Conservation (phyloP, 2,329 filamentous ascomycete species). For the Colletotrichum cereale region DNA sequence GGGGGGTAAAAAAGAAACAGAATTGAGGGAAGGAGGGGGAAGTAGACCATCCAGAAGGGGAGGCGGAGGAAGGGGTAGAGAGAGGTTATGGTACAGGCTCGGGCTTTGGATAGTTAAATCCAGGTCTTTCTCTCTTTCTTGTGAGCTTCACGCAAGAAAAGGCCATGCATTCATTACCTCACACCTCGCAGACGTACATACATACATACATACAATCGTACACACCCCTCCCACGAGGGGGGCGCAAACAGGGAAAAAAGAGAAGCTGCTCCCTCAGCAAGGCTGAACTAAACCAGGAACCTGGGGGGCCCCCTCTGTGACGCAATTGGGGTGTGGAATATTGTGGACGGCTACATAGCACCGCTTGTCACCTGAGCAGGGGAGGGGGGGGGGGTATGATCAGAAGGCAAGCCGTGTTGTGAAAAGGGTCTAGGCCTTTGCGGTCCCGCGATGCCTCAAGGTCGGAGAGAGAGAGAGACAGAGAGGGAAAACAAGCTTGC, state of each 20-base stretch:
- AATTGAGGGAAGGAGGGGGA: background rate
- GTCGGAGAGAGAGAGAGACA: background rate
- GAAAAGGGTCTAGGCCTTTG: background rate
- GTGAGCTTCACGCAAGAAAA: background rate
- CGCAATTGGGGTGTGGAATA: constrained; percentile 34
- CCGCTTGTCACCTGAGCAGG: background rate
- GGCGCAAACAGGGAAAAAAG: background rate
- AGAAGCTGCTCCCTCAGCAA: background rate
- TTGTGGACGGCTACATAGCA: constrained; percentile 3
- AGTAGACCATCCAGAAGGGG: background rate
- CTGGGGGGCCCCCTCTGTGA: constrained; percentile 21
- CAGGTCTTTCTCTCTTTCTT: background rate
- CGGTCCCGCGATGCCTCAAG: background rate
- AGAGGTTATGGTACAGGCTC: constrained; percentile 1
- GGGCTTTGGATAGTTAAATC: background rate
- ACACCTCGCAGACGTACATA: too few species aligned
- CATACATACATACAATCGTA: too few species aligned
- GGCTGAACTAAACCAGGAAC: constrained; percentile 17
- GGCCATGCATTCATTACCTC: constrained; percentile 33
- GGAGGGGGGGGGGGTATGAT: background rate
- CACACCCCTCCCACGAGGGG: background rate
- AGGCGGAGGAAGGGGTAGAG: background rate
- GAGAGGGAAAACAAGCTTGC: background rate
- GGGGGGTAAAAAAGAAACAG: background rate
- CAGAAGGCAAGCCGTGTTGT: background rate